These are phyloP conservation scores for Trichomonascaceae sp. DNA, from an alignment of 1,139 yeast species.

Conservation along the genomic window DNA sequence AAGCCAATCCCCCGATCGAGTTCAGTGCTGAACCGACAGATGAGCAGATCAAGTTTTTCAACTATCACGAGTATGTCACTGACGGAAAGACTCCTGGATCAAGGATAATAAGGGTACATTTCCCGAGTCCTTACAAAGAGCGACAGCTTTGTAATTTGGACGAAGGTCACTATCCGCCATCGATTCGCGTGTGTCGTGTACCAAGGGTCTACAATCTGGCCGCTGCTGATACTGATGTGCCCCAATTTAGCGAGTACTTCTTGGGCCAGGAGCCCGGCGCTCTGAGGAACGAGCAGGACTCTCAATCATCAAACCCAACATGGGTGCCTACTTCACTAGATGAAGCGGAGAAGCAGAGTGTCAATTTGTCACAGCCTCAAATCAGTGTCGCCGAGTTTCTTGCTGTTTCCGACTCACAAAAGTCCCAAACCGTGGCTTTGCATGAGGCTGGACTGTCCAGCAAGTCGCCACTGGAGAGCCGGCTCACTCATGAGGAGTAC, in stretches of 20 bases:
- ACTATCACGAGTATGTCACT: conserved; percentile 17
- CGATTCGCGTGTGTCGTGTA: conserved; percentile 8
- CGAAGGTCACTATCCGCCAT: conserved; percentile 6
- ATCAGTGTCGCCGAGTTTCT: too few relatives aligned
- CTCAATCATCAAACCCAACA: too few relatives aligned
- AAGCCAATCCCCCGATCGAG: too few relatives aligned
- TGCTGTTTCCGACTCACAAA: too few relatives aligned
- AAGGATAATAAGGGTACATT: conserved; percentile 41
- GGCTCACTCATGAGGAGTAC: too few relatives aligned
- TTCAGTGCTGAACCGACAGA: too few relatives aligned
- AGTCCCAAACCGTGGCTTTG: too few relatives aligned
- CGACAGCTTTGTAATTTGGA: neutral
- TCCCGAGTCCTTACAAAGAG: conserved; percentile 36
- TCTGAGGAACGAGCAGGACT: too few relatives aligned
- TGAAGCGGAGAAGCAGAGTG: too few relatives aligned
- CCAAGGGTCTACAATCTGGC: conserved; percentile 3
- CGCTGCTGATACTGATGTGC: conserved; percentile 24
- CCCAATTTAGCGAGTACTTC: conserved; percentile 42
- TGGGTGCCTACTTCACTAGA: too few relatives aligned
- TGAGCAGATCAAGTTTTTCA: conserved; percentile 17
- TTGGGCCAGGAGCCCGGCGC: conserved; percentile 70
- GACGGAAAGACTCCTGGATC: conserved; percentile 25
- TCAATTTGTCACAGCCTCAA: too few relatives aligned
- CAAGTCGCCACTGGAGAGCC: conserved; percentile 39
- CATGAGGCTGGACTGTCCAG: conserved; percentile 9